A percentile compares a stretch with the other conserved stretches of the same genome.
Evolutionary conservation across 495 filamentous ascomycete species (phyloP).

Genomic region (Aspergillus nanangensis): DNA sequence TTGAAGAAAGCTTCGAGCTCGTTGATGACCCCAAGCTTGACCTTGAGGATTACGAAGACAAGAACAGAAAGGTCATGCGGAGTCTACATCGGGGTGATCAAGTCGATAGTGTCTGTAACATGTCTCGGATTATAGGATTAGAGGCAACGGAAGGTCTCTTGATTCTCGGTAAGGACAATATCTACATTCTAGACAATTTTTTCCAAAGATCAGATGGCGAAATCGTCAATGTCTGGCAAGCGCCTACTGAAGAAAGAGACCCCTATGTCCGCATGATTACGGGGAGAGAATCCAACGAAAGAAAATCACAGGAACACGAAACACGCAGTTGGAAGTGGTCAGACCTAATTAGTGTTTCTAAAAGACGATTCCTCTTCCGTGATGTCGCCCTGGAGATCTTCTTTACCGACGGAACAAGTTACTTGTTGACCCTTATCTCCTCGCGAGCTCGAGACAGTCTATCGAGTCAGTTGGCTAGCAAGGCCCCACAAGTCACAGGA

Average conservation of each 20-base stretch:
- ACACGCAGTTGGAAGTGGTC: constrained; percentile 90
- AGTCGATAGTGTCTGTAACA: constrained; percentile 92
- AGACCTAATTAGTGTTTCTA: constrained; percentile 94
- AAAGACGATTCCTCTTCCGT: constrained; percentile 89
- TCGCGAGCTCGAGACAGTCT: constrained; percentile 70
- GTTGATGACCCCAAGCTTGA: constrained; percentile 83
- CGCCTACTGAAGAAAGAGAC: constrained; percentile 86
- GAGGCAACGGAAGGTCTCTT: constrained; percentile 89
- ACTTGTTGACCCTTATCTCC: constrained; percentile 79
- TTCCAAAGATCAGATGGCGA: constrained; percentile 94
- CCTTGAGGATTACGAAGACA: constrained; percentile 87
- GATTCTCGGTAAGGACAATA: constrained; percentile 84
- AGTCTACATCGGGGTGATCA: constrained; percentile 86
- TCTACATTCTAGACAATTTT: constrained; percentile 93
- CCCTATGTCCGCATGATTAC: constrained; percentile 92
- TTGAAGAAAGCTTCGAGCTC: constrained; percentile 91
- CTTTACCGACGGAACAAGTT: constrained; percentile 94
- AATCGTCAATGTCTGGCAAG: constrained; percentile 93
- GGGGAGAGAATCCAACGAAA: constrained; percentile 63
- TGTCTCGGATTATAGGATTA: constrained; percentile 87
- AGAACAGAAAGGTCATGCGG: constrained; percentile 94
- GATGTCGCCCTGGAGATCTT: constrained; percentile 95
- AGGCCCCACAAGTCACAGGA: constrained; percentile 71
- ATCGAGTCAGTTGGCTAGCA: constrained; percentile 63
- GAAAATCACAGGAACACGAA: constrained; percentile 63